Evolutionary conservation across 1,139 yeast genomes (phyloP), one percentile per base, ranked within the genome.

Genomic region (Meyerozyma athensensis): DNA sequence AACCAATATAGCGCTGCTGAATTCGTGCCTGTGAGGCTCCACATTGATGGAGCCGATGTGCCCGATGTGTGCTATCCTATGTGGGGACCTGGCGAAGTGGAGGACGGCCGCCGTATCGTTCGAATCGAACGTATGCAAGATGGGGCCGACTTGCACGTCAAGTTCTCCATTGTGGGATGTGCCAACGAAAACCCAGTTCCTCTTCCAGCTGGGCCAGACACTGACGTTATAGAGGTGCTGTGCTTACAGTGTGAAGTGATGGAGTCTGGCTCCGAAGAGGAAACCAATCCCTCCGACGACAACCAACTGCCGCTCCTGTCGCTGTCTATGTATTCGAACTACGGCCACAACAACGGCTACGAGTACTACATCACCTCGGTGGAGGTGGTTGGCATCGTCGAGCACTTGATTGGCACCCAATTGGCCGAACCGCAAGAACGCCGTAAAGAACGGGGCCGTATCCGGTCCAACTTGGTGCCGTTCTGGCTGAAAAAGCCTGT

Each of bases 401-500:
- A 79, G 56, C 55, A 78, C 35, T 55, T 79, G 34, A 76, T 79
- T 46, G 78, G 79, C 2, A 66, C 74, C 9, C 69, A 69, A 43
- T 52, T 59, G 26, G 61, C 58, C 39, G 75, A 74, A 40, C 65
- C 77, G 7, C 68, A 66, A 6, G 76, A 70, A 40, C 69, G 77
- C 44, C 63, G 81, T 44, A 69, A 75, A 43, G 85, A 79, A 52
- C 55, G 84, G 37, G 85, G 85, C 13, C 61, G 86, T 43, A 76
- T 79, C 34, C 63, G 85, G 54, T 74, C 80, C 37, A 79, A 79
- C 48, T 63, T 79, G 55, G 81, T 79, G 34, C 82, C 83, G n/a
- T 79, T 77, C 50, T 79, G 85, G 86, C 71, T 77, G 23, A 75
- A 74, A 52, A 74, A 66, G 46, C 80, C 85, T 21, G 71, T 79